Evolutionary conservation across 768 basidiomycete genomes (phyloP), one percentile per base, ranked within the genome.

Genomic region (Rubroboletus satanas): DNA sequence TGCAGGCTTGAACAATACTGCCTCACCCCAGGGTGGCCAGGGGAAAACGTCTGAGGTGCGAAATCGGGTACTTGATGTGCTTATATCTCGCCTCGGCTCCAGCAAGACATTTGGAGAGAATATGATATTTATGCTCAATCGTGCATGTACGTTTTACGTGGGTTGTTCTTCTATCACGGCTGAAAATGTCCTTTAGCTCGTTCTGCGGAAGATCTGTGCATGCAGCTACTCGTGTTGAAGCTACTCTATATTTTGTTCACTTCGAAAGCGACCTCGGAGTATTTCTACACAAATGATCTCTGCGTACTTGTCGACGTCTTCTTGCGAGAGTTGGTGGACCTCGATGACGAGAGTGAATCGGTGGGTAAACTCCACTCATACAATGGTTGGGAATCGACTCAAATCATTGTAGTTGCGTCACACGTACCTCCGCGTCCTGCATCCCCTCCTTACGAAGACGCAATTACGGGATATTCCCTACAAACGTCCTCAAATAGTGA

Each of bases 61-160:
- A 54, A 99, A 99, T 67, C 80, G 92, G 23, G 86, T 99, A 2
- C 71, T 98, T 49, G 78, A 83, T 21, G 85, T 96, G 0, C 77
- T 99, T 23, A 87, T 91, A 77, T 78, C 87, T n/a, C 83, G 94
- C 18, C 72, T 91, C 28, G 86, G 88, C 4, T 83, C 83, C n/a
- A 90, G 85, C 71, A 91, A 90, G 75, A 97, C 97, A 0, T 97
- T 99, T 65, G 94, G 95, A 4, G 95, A 94, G 74, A 99, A 98
- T 68, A 83, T 99, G 79, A 98, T 99, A 53, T 99, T 98, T 71
- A 99, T 99, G 90, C 76, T 99, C 43, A 98, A 99, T 65, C 85
- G 97, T 55, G 90, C 95, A 43, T 81, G 94, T 95, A 66, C 63
- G 90, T 78, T 12, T 36, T 35, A 17, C 36, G n/a, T 51, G 17